Evolutionary conservation across 208 protist genomes (phyloP), one percentile per base, ranked within the genome.

Genomic region (Trypanosoma brucei): DNA sequence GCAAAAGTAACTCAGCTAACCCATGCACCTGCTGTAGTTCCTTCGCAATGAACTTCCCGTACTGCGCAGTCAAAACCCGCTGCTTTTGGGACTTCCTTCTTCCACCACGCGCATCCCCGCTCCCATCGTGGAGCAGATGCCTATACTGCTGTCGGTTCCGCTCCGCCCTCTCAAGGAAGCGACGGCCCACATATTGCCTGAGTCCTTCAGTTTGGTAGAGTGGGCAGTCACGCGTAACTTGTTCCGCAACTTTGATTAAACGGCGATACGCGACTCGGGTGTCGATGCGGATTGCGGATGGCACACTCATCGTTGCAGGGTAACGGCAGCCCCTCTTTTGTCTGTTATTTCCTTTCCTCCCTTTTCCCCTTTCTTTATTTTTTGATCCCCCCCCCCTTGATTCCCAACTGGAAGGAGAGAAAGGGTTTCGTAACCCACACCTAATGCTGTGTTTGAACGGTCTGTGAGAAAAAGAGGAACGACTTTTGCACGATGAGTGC

Each of bases 151-250:
- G 69, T 13, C 70, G 76, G 46, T 88, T 77, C 1, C 37, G 14
- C 31, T 85, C 75, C 3, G 78, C 58, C 30, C 68, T 55, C 31
- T 80, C 55, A 13, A 61, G 55, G 61, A 86, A 90, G 3, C 86
- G 80, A 11, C 31, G 33, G 0, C 67, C 66, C 5, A 90, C 65
- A 57, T 93, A 93, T 1, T 70, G 11, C 42, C 62, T 45, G 39
- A 93, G 62, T 0, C 83, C 86, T 0, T 58, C 56, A 0, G 40
- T 49, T 53, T 86, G 84, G 61, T 83, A 56, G 22, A 93, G 65
- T 8, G 66, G 55, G 58, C 86, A 89, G 31, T 84, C 66, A 0
- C 59, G 52, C 0, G 81, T 48, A 0, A 79, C 70, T 48, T 58
- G 36, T 9, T 69, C 52, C 7, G 75, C 75, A 1, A 70, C 76